Conservation (phyloP, 116 monocot species). For the Trichopus zeylanicus region DNA sequence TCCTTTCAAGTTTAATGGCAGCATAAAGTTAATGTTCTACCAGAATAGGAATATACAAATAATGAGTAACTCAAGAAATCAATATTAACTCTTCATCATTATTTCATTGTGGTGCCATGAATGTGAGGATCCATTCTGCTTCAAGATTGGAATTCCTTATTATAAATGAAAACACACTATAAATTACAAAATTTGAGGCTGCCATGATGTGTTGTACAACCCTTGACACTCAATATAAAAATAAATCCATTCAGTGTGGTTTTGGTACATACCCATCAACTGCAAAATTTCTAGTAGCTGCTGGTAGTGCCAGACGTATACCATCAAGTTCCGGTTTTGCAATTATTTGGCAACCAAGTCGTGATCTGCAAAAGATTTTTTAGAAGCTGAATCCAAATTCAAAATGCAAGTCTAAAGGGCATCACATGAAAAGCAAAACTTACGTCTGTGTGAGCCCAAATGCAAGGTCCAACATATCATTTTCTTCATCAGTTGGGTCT, state of each 20-base stretch:
- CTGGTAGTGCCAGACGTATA: slow-evolving; percentile 63
- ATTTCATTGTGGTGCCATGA: too few relatives aligned
- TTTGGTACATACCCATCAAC: slow-evolving; percentile 83
- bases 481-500: slow-evolving; percentile 95
- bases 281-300: slow-evolving; percentile 82
- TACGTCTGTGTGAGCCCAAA: slow-evolving; percentile 92
- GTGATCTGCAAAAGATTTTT: slow-evolving; percentile 47
- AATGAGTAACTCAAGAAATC: too few relatives aligned
- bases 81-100: too few relatives aligned
- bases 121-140: too few relatives aligned
- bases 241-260: slow-evolving; percentile 29
- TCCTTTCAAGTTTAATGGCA: too few relatives aligned
- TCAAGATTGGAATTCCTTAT: too few relatives aligned
- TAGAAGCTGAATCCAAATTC: neutral
- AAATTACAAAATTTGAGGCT: too few relatives aligned
- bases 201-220: too few relatives aligned
- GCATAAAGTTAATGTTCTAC: too few relatives aligned
- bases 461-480: slow-evolving; percentile 97
- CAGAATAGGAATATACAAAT: too few relatives aligned
- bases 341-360: slow-evolving; percentile 83
- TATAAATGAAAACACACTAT: too few relatives aligned
- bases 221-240: too few relatives aligned
- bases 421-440: neutral
- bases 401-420: neutral
- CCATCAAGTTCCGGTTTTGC: slow-evolving; percentile 83